These are phyloP conservation scores for Takashimella koratensis DNA, from an alignment of 1,284 basidiomycete species.

Conservation along the genomic window DNA sequence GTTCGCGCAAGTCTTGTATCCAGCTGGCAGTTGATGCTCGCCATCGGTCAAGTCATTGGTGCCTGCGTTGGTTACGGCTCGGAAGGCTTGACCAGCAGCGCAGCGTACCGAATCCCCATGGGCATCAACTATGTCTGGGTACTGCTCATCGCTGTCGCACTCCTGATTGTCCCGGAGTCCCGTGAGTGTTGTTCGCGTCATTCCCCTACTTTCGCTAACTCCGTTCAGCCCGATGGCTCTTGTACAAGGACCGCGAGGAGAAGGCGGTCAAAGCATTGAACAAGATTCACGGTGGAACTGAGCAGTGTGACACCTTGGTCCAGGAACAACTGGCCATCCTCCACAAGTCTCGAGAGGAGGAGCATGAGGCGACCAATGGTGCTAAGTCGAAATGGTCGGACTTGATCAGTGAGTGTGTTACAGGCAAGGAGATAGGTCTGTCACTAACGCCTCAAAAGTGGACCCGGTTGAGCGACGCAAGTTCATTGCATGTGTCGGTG, in stretches of 20 bases:
- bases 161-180: conserved; percentile 47
- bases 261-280: conserved; percentile 47
- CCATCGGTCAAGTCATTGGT: conserved; percentile 51
- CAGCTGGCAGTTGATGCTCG: conserved; percentile 51
- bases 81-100: conserved; percentile 15
- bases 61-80: conserved; percentile 48
- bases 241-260: conserved; percentile 46
- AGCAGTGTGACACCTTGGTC: conserved; percentile 44
- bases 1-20: conserved; percentile 50
- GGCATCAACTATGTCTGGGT: conserved; percentile 51
- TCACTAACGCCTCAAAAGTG: conserved; percentile 6
- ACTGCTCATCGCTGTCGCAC: conserved; percentile 35
- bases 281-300: conserved; percentile 48
- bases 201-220: background rate
- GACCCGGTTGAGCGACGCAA: conserved; percentile 44
- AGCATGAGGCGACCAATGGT: conserved; percentile 39
- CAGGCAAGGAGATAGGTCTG: background rate
- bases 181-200: conserved; percentile 12
- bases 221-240: conserved; percentile 47
- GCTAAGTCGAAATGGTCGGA: conserved; percentile 45
- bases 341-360: conserved; percentile 48
- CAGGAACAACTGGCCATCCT: conserved; percentile 44
- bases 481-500: conserved; percentile 49
- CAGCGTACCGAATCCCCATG: conserved; percentile 48
- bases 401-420: conserved; percentile 38